phyloP scores from a whole-genome alignment of 2,329 filamentous ascomycete species.

The Pyrenophora graminea region DNA sequence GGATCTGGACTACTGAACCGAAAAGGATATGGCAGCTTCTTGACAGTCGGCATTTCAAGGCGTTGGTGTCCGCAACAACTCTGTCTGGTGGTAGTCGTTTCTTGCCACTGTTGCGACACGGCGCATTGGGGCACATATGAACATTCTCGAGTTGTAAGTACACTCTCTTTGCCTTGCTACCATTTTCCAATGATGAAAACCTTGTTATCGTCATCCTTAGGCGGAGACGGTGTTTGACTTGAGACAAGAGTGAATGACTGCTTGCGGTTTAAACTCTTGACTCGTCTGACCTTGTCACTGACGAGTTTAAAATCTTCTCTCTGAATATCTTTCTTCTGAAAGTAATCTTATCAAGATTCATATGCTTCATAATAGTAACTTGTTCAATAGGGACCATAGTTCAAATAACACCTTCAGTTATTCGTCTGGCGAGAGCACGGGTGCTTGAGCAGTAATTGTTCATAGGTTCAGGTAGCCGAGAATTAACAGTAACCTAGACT shows the following conservation, averaged over 20 bases:
- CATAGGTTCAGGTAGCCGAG: too few relatives aligned
- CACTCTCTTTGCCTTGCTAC: constrained; percentile 1
- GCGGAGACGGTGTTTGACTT: constrained; percentile 58
- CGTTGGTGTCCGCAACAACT: neutral
- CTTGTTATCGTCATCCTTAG: constrained; percentile 97
- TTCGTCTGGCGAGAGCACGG: too few relatives aligned
- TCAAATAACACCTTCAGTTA: too few relatives aligned
- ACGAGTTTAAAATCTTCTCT: constrained; percentile 46
- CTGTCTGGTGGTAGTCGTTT: neutral
- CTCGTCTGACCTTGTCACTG: constrained; percentile 31
- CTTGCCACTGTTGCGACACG: neutral
- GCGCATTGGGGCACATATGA: neutral
- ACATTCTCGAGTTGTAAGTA: constrained; percentile 12
- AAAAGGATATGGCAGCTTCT: neutral
- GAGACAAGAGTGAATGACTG: constrained; percentile 28
- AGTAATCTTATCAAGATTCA: too few relatives aligned
- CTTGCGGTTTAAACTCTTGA: constrained; percentile 26
- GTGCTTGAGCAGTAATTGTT: too few relatives aligned
- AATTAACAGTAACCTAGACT: too few relatives aligned
- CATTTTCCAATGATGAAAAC: constrained; percentile 74
- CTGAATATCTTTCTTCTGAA: constrained; percentile 27
- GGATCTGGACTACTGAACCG: constrained; percentile 55
- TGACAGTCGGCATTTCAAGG: neutral
- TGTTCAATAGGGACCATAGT: neutral
- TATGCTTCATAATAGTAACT: neutral